phyloP scores from a whole-genome alignment of 2,329 filamentous ascomycete species.

The Erysiphe neolycopersici region DNA sequence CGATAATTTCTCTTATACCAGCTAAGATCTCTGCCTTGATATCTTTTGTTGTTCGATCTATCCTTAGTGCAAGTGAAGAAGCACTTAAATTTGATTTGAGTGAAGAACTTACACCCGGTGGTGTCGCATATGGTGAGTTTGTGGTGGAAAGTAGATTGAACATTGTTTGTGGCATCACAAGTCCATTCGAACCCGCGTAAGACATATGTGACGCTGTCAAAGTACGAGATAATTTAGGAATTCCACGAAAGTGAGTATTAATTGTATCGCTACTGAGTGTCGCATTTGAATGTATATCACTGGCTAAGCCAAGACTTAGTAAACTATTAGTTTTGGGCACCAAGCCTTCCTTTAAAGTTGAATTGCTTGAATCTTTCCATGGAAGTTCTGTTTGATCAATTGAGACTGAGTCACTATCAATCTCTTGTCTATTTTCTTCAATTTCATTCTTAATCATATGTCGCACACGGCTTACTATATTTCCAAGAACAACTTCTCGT shows the following conservation, averaged over 20 bases:
- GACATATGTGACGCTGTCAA: constrained; percentile 34
- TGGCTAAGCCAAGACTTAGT: constrained; percentile 10
- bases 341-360: constrained; percentile 1
- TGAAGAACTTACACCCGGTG: constrained; percentile 24
- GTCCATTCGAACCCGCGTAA: constrained; percentile 27
- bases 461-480: constrained; percentile 74
- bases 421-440: constrained; percentile 47
- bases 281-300: constrained; percentile 5
- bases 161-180: constrained; percentile 38
- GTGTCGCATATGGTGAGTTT: constrained; percentile 26
- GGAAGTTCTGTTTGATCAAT: constrained; percentile 11
- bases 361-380: constrained; percentile 4
- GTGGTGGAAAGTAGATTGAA: constrained; percentile 63
- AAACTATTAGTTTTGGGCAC: constrained; percentile 6
- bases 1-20: constrained; percentile 84
- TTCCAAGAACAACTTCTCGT: constrained; percentile 74
- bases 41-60: constrained; percentile 24
- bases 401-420: constrained; percentile 11
- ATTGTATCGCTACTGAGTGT: constrained; percentile 8
- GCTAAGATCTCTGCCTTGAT: constrained; percentile 77
- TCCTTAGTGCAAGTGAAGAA: constrained; percentile 9
- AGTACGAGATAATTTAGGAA: constrained; percentile 22
- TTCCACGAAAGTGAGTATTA: constrained; percentile 2
- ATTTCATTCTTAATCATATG: constrained; percentile 81
- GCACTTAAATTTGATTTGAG: constrained; percentile 11